A percentile compares a stretch with the other conserved stretches of the same genome.
Conservation (phyloP, 345 rosid genomes). For the Eutrema japonicum region DNA sequence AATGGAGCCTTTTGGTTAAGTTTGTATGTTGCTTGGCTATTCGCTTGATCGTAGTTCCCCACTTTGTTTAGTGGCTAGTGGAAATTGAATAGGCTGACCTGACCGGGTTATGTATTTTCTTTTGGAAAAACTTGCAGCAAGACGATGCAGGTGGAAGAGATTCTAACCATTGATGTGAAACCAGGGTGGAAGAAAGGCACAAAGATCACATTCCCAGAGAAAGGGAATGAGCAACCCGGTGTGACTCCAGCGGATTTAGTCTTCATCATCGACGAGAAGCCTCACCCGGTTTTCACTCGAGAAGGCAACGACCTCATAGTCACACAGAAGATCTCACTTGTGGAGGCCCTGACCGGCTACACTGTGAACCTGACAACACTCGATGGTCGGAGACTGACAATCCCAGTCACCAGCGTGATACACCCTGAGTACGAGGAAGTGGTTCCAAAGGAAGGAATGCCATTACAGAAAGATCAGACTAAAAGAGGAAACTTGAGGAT, state of each 20-base stretch:
- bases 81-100: background rate
- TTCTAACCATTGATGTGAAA: slow-evolving; percentile 53
- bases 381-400: slow-evolving; percentile 58
- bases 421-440: slow-evolving; percentile 60
- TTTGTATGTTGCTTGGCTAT: background rate
- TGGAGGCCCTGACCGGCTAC: slow-evolving; percentile 62
- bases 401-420: slow-evolving; percentile 53
- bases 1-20: background rate
- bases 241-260: slow-evolving; percentile 54
- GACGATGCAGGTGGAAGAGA: slow-evolving; percentile 55
- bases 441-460: slow-evolving; percentile 66
- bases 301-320: slow-evolving; percentile 61
- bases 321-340: slow-evolving; percentile 52
- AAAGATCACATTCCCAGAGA: slow-evolving; percentile 59
- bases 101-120: background rate
- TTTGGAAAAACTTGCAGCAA: slow-evolving; percentile 42
- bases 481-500: slow-evolving; percentile 60
- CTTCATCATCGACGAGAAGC: slow-evolving; percentile 67
- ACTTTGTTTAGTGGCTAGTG: background rate
- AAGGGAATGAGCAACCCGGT: slow-evolving; percentile 58
- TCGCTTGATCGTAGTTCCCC: background rate
- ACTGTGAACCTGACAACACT: slow-evolving; percentile 54
- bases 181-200: slow-evolving; percentile 66
- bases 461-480: slow-evolving; percentile 57
- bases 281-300: slow-evolving; percentile 58